Percentiles rank a stretch among this genome's conserved stretches.
Conservation (phyloP, 441 rosid species). For the Euphorbia schlechtendalii region DNA sequence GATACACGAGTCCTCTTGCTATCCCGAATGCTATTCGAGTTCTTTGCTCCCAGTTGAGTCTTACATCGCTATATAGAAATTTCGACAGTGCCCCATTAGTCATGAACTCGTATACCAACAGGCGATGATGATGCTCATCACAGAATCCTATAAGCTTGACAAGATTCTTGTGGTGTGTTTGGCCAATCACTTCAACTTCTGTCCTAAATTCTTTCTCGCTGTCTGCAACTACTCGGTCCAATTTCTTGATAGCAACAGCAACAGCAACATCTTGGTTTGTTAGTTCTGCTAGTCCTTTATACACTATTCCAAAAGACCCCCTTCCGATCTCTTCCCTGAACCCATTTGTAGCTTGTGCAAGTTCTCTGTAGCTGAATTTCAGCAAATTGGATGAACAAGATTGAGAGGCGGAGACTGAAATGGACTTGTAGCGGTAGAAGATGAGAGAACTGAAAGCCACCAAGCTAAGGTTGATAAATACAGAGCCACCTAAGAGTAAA, state of each 20-base stretch:
- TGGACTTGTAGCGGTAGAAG: constrained; percentile 6
- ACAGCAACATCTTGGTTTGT: no score
- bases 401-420: background rate
- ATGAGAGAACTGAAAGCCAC: constrained; percentile 11
- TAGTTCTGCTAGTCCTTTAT: background rate
- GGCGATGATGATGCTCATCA: no score
- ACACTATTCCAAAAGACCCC: constrained; percentile 38
- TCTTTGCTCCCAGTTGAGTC: background rate
- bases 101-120: background rate
- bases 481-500: constrained; percentile 29
- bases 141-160: no score
- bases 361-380: constrained; percentile 28
- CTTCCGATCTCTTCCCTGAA: constrained; percentile 40
- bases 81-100: background rate
- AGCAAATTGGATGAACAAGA: constrained; percentile 20
- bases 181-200: no score
- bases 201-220: no score
- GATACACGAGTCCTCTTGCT: background rate
- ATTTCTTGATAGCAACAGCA: constrained; percentile 37
- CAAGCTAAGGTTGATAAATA: constrained; percentile 21
- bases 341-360: constrained; percentile 27
- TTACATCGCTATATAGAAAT: background rate
- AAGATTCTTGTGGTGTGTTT: no score
- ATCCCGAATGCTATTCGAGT: background rate
- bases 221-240: constrained; percentile 17